Evolutionary conservation across 306 rosid genomes (phyloP), one percentile per base, ranked within the genome.

Genomic region (Begonia peltatifolia): DNA sequence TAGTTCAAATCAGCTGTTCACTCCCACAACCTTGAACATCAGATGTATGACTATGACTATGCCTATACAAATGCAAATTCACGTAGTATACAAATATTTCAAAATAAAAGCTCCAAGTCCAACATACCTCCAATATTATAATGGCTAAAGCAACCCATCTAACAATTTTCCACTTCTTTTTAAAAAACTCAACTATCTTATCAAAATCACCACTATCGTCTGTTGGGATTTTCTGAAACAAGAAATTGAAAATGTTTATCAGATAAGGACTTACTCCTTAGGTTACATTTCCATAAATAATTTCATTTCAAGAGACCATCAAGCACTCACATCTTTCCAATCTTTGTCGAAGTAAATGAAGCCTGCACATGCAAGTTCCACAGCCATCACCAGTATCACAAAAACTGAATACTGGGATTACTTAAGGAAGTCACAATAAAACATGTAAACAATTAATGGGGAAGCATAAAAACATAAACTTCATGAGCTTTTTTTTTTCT

Each of bases 331-430:
- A 20, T 67, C 67, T 71, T 82, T 66, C 95, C 97, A 84, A 73
- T 75, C 70, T 77, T 82, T 88, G 71, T 88, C 94, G 67, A 88
- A 88, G 73, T 73, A 84, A 52, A 88, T 71, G 67, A 84, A 88
- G 56, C 86, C 95, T 12, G 84, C 97, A 68, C 79, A 80, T 62
- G 79, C 97, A 71, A 84, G 65, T 73, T 88, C 95, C 56, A 61
- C 73, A 79, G 84, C 62, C 70, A 88, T 84, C 75, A 88, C 66
- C 30, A 84, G 68, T 62, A 79, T 66, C 70, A 88, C 66, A 72
- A 88, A 66, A 57, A 76, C 71, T 6, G 93, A 77, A 68, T 84
- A 88, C 97, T 88, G 65, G 53, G 51, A 47, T 22, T 61, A 52
- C 61, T 88, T 84, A 88, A 84, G 95, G 95, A 82, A 82, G 38